Percentiles rank a stretch among this genome's conserved stretches.
These are phyloP conservation scores for Eutrema heterophyllum DNA, from an alignment of 345 rosid genomes.

Conservation along the genomic window DNA sequence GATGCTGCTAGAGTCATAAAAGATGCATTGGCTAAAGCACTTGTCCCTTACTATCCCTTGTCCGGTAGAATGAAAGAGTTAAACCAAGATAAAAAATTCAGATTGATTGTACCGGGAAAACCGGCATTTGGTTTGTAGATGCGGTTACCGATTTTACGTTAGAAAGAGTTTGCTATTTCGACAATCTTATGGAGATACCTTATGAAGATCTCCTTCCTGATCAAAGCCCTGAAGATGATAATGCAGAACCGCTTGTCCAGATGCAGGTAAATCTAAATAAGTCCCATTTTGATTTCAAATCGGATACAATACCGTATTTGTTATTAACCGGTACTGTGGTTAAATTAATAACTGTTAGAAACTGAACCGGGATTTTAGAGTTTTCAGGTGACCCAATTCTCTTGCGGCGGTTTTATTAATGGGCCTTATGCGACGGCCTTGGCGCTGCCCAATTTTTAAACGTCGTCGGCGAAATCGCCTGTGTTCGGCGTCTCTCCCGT, in stretches of 20 bases:
- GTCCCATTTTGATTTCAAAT: too few species aligned
- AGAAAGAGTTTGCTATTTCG: too few species aligned
- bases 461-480: slow-evolving; percentile 57
- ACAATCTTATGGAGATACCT: too few species aligned
- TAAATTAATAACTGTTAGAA: background rate
- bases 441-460: slow-evolving; percentile 70
- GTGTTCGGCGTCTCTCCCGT: slow-evolving; percentile 43
- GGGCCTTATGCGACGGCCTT: slow-evolving; percentile 63
- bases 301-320: too few species aligned
- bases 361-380: background rate
- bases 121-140: background rate
- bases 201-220: background rate
- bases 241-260: background rate
- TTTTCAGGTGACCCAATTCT: slow-evolving; percentile 70
- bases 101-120: background rate
- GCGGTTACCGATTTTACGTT: background rate
- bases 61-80: background rate
- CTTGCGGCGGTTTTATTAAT: slow-evolving; percentile 64
- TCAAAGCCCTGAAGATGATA: background rate
- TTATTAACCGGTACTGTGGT: too few species aligned
- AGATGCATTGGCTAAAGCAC: background rate
- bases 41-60: background rate
- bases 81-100: background rate
- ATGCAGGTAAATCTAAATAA: background rate
- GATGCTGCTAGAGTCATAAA: background rate